Percentiles rank a stretch among this genome's conserved stretches.
Evolutionary conservation across 208 protist genomes (phyloP).

Genomic region (Wallacemonas collosoma): DNA sequence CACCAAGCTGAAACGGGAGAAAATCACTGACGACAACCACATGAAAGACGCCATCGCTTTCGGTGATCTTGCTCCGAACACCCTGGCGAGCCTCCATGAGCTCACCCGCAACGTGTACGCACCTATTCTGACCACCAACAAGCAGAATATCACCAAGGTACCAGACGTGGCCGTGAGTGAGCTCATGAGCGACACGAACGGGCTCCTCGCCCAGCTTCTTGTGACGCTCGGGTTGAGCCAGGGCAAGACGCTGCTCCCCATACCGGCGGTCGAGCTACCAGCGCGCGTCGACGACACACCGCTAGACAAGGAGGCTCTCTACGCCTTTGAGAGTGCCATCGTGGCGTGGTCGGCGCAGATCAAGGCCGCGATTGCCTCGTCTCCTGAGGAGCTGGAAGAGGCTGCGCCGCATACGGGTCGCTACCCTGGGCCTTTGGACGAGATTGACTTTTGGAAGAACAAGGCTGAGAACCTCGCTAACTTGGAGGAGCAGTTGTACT

Average conservation of each 20-base stretch:
- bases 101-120: slow-evolving; percentile 90
- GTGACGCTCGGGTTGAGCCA: slow-evolving; percentile 93
- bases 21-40: slow-evolving; percentile 85
- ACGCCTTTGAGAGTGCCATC: slow-evolving; percentile 91
- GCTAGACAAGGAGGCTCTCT: slow-evolving; percentile 90
- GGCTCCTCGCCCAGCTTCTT: slow-evolving; percentile 83
- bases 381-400: slow-evolving; percentile 86
- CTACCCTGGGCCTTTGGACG: slow-evolving; percentile 92
- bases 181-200: slow-evolving; percentile 92
- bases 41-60: slow-evolving; percentile 87
- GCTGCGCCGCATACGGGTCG: slow-evolving; percentile 47
- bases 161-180: slow-evolving; percentile 94
- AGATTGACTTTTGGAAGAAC: slow-evolving; percentile 95
- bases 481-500: slow-evolving; percentile 94
- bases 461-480: slow-evolving; percentile 93
- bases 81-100: slow-evolving; percentile 69
- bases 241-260: slow-evolving; percentile 93
- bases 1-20: slow-evolving; percentile 90
- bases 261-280: slow-evolving; percentile 90
- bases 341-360: slow-evolving; percentile 95
- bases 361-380: slow-evolving; percentile 83
- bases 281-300: slow-evolving; percentile 71
- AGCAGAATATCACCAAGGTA: slow-evolving; percentile 82
- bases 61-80: slow-evolving; percentile 78
- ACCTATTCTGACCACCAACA: slow-evolving; percentile 84